Evolutionary conservation across 805 yeast genomes (phyloP).

Genomic region (Priceomyces haplophilus): DNA sequence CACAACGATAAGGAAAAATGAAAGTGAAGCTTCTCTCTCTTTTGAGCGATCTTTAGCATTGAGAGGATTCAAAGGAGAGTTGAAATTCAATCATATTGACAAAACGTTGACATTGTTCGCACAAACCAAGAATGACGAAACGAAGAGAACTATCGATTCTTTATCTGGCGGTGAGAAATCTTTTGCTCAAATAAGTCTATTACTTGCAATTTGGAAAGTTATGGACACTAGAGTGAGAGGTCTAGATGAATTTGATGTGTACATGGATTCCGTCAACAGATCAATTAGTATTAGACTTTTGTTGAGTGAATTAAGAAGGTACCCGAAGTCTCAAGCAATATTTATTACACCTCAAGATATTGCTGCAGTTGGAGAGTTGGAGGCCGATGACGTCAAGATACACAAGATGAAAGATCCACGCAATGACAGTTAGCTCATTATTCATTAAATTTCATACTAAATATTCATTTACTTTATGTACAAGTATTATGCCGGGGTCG

Average conservation of each 20-base stretch:
- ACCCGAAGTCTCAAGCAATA: conserved; percentile 75
- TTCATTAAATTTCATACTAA: conserved; percentile 2
- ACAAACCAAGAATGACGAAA: conserved; percentile 56
- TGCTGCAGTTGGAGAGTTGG: conserved; percentile 61
- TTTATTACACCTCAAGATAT: conserved; percentile 95
- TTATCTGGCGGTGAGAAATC: conserved; percentile 97
- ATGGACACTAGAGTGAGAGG: conserved; percentile 89
- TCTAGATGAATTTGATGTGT: conserved; percentile 94
- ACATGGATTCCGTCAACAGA: conserved; percentile 92
- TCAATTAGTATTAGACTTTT: conserved; percentile 73
- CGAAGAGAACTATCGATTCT: conserved; percentile 69
- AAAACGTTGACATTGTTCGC: conserved; percentile 56
- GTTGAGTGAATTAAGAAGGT: conserved; percentile 60
- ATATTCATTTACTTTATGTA: background rate
- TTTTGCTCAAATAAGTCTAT: conserved; percentile 82
- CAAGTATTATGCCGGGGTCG: background rate
- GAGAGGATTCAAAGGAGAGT: conserved; percentile 72
- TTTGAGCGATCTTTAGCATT: conserved; percentile 59
- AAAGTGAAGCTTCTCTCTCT: conserved; percentile 31
- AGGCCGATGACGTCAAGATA: conserved; percentile 53
- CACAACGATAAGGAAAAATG: conserved; percentile 29
- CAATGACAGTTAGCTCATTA: conserved; percentile 4
- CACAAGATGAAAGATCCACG: conserved; percentile 54
- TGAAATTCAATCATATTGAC: conserved; percentile 57
- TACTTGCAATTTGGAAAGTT: conserved; percentile 88